These are phyloP conservation scores for Flammula alnicola DNA, from an alignment of 1,284 basidiomycete species.

Conservation along the genomic window DNA sequence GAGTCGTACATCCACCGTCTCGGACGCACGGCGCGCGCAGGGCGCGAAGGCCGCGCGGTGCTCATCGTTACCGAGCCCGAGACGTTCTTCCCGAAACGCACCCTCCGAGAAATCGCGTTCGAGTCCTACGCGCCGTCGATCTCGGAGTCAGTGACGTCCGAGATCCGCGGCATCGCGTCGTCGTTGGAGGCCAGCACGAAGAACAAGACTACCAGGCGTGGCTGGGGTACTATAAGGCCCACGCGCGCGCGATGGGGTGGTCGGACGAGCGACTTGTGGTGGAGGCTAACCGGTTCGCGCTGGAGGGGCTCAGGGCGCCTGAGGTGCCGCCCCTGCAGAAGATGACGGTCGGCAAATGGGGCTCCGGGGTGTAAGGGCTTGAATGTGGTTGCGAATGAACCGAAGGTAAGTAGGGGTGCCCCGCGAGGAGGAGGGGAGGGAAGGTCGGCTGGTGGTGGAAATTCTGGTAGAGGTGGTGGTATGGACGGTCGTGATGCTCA, in stretches of 20 bases:
- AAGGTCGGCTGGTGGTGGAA: no score
- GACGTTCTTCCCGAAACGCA: conserved; percentile 48
- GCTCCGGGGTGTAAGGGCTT: conserved; percentile 53
- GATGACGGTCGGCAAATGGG: conserved; percentile 63
- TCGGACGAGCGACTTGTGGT: conserved; percentile 48
- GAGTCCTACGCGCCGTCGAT: conserved; percentile 22
- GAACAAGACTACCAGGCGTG: conserved; percentile 58
- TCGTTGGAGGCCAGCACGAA: conserved; percentile 44
- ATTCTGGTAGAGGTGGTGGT: no score
- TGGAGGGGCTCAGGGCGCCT: conserved; percentile 30
- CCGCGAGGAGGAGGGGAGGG: no score
- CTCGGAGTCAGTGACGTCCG: conserved; percentile 1
- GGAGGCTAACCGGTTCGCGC: conserved; percentile 34
- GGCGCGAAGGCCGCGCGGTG: conserved; percentile 66
- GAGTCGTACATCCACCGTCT: conserved; percentile 92
- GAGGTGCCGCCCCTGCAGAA: conserved; percentile 29
- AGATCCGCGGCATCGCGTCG: conserved; percentile 25
- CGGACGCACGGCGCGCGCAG: conserved; percentile 89
- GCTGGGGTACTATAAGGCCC: conserved; percentile 65
- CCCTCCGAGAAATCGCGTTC: conserved; percentile 43
- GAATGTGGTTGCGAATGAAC: conserved; percentile 11
- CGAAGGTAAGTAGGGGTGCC: no score
- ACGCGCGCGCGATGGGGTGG: conserved; percentile 46
- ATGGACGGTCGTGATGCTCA: no score
- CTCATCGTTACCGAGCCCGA: conserved; percentile 63